Percentiles rank a stretch among this genome's conserved stretches.
phyloP scores from a whole-genome alignment of 768 basidiomycete genomes.

The Leccinum rimulosum region DNA sequence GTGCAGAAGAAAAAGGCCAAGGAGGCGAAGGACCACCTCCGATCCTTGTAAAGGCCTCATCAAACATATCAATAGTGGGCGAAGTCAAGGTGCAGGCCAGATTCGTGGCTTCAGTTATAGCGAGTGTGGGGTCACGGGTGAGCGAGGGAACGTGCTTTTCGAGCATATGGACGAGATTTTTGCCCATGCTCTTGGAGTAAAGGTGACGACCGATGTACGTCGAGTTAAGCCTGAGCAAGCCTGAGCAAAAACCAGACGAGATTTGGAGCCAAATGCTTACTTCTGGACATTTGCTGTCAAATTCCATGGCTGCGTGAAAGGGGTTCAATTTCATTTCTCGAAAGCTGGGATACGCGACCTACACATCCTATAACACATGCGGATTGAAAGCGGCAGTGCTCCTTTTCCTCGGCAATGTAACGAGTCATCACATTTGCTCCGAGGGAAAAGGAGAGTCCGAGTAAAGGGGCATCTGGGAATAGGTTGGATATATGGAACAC shows the following conservation, averaged over 20 bases:
- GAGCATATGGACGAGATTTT: conserved; percentile 62
- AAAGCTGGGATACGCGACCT: conserved; percentile 32
- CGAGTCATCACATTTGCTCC: conserved; percentile 90
- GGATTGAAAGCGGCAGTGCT: conserved; percentile 54
- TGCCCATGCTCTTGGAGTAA: conserved; percentile 79
- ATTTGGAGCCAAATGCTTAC: conserved; percentile 25
- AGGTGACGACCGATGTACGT: conserved; percentile 57
- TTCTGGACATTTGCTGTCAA: conserved; percentile 34
- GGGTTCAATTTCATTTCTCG: conserved; percentile 9
- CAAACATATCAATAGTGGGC: conserved; percentile 57
- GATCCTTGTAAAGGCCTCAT: conserved; percentile 61
- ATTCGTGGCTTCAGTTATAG: conserved; percentile 47
- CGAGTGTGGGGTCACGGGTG: conserved; percentile 48
- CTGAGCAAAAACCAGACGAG: conserved; percentile 9
- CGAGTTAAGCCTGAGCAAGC: conserved; percentile 45
- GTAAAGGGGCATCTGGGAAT: conserved; percentile 78
- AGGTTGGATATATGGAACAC: conserved; percentile 67
- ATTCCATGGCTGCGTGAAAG: conserved; percentile 47
- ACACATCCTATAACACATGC: conserved; percentile 77
- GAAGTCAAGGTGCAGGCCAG: conserved; percentile 47
- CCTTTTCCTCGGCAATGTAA: conserved; percentile 84
- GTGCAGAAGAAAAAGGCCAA: conserved; percentile 45
- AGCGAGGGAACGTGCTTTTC: conserved; percentile 49
- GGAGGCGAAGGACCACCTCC: conserved; percentile 65
- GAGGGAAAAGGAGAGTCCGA: conserved; percentile 91